Evolutionary conservation across 2,329 filamentous ascomycete species (phyloP).

Genomic region (Diplodia corticola): DNA sequence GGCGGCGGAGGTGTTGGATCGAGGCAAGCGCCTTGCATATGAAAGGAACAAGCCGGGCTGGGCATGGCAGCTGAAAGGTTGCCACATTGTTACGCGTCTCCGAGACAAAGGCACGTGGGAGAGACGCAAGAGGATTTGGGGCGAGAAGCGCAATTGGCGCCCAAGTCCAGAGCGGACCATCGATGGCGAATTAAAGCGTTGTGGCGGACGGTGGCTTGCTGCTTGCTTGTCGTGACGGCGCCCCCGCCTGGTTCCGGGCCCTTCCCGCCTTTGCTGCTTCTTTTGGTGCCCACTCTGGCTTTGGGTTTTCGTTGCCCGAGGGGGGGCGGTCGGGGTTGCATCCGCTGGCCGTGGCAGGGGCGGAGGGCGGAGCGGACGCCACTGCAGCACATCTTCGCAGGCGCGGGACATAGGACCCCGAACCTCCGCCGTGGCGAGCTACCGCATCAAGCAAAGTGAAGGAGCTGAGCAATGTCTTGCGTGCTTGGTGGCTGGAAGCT

Average conservation of each 20-base stretch:
- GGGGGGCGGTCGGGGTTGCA: no score
- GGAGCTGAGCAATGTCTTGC: neutral
- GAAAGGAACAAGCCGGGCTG: neutral
- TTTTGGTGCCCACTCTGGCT: no score
- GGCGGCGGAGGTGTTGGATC: neutral
- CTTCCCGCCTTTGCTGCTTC: neutral
- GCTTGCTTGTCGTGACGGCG: neutral
- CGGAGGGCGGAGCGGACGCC: neutral
- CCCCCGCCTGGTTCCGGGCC: neutral
- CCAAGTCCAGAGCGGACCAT: neutral
- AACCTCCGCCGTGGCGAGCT: neutral
- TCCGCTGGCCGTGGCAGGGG: neutral
- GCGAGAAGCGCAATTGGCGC: neutral
- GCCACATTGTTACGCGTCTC: neutral
- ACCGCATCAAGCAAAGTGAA: neutral
- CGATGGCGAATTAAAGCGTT: neutral
- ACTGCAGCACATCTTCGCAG: neutral
- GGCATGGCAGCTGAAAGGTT: neutral
- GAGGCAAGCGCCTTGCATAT: neutral
- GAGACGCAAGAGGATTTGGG: neutral
- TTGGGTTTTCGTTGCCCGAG: neutral
- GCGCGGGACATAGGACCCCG: neutral
- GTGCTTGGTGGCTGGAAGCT: neutral
- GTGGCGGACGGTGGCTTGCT: neutral
- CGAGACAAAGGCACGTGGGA: neutral